Conservation (phyloP, 2,329 filamentous ascomycete genomes). For the Penicillium crustosum region DNA sequence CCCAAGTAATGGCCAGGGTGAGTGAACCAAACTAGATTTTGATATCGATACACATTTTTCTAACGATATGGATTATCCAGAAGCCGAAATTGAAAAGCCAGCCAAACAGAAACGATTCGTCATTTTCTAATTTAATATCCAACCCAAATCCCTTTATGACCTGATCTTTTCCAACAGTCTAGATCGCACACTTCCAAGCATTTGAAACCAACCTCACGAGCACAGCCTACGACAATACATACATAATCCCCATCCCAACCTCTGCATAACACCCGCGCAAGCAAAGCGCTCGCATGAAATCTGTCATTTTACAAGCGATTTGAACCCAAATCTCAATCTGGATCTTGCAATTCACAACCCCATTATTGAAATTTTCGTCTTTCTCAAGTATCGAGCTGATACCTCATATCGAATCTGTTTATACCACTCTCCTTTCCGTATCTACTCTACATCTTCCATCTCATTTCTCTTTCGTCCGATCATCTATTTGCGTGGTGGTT, state of each 20-base stretch:
- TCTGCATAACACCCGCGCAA: constrained; percentile 2
- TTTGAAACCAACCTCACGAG: background rate
- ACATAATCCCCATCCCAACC: constrained; percentile 1
- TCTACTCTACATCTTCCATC: background rate
- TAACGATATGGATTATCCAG: background rate
- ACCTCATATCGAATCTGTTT: background rate
- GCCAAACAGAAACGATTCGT: constrained; percentile 27
- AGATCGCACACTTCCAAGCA: background rate
- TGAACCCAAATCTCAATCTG: background rate
- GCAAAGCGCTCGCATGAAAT: background rate
- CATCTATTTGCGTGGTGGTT: background rate
- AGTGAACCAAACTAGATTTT: background rate
- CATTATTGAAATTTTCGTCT: background rate
- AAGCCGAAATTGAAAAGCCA: constrained; percentile 15
- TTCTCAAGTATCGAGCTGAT: background rate
- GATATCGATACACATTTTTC: background rate
- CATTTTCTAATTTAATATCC: constrained; percentile 19
- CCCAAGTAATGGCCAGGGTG: constrained; percentile 8
- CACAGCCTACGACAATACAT: constrained; percentile 1
- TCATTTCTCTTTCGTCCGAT: background rate
- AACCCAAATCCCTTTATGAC: background rate
- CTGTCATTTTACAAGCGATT: constrained; percentile 1
- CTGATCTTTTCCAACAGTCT: background rate
- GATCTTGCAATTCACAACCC: background rate
- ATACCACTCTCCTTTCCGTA: constrained; percentile 2